Percentiles rank a stretch among this genome's conserved stretches.
Evolutionary conservation across 352 stramenopile genomes (phyloP).

Genomic region (Globisporangium parvum): DNA sequence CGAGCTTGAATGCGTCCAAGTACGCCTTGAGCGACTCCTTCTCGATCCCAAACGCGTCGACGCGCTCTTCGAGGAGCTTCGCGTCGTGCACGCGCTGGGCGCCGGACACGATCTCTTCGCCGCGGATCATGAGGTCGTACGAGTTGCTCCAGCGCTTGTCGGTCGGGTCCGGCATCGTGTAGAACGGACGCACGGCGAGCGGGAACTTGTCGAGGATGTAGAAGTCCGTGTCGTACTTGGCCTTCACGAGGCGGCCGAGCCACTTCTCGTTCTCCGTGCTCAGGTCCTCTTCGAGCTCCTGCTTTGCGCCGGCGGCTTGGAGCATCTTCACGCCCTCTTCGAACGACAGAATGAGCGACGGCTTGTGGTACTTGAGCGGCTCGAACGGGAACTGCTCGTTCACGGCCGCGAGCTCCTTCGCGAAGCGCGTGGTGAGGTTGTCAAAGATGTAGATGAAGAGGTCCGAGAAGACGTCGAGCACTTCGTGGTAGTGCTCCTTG

Average conservation of each 20-base stretch:
- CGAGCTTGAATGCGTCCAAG: conserved; percentile 98
- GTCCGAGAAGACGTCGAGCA: conserved; percentile 96
- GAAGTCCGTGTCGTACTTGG: conserved; percentile 99
- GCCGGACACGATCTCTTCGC: conserved; percentile 99
- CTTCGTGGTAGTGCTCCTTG: conserved; percentile 99
- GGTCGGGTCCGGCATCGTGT: conserved; percentile 98
- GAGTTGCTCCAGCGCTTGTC: conserved; percentile 95
- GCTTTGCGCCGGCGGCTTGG: conserved; percentile 65
- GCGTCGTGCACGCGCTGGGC: conserved; percentile 99
- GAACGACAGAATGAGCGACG: conserved; percentile 92
- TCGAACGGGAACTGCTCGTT: conserved; percentile 97
- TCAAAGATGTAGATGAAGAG: conserved; percentile 99
- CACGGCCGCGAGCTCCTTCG: conserved; percentile 93
- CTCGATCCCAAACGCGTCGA: conserved; percentile 78
- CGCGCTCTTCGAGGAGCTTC: conserved; percentile 90
- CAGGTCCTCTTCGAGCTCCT: conserved; percentile 75
- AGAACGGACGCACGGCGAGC: conserved; percentile 97
- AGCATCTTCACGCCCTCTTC: conserved; percentile 93
- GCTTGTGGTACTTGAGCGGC: conserved; percentile 94
- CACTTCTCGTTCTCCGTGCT: conserved; percentile 98
- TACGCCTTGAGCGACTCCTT: conserved; percentile 93
- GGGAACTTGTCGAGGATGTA: conserved; percentile 99
- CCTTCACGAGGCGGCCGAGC: conserved; percentile 92
- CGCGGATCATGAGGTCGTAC: conserved; percentile 99
- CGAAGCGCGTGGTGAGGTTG: conserved; percentile 92